Base-by-base conservation (phyloP, 192 early-diverging fungal species). In the Coemansia sp. region DNA sequence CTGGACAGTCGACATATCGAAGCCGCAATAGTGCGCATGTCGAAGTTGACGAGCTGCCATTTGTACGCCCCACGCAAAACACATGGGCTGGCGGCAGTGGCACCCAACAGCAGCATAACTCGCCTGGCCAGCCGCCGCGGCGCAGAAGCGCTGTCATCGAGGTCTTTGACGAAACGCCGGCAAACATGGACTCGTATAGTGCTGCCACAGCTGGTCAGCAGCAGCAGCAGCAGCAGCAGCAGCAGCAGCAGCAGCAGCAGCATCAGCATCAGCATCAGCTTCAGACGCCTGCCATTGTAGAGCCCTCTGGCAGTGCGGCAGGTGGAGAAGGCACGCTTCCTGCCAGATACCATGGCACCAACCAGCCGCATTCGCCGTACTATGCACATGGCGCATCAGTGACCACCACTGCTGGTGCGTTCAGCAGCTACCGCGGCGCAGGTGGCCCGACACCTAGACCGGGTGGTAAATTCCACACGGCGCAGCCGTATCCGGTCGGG, bases 311-410 rank as follows among this genome's bases (percentile, higher is more conserved):
- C 8, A 21, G 25, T 12, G 35, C 53, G 53, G 52, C 7, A 13
- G 23, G 33, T 9, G 25, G 52, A 43, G 43, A 58, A 16, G 33
- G 39, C 43, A 29, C 51, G 10, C 59, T 67, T 29, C 79, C 79
- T 0, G 73, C 70, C 10, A 63, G 79, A 16, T 81, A 81, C 70
- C 79, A 81, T 25, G 79, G 79, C 7, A 66, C 70, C 1, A 75
- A 72, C 43, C 79, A 75, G 40, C 59, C 79, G 58, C 74, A 81
- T 31, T 75, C 79, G 61, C 58, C 64, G 4, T 81, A 81, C 63
- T 81, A 81, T 20, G 70, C 79, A 29, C 79, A 75, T 15, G 79
- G 77, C 40, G 34, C 71, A 39, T 59, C 75, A 0, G 39, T 48
- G 18, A 7, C 48, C 16, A 20, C 43, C 7, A 7, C 43, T 8